phyloP scores from a whole-genome alignment of 2,329 filamentous ascomycete species.

The Alternaria novae-zelandiae region DNA sequence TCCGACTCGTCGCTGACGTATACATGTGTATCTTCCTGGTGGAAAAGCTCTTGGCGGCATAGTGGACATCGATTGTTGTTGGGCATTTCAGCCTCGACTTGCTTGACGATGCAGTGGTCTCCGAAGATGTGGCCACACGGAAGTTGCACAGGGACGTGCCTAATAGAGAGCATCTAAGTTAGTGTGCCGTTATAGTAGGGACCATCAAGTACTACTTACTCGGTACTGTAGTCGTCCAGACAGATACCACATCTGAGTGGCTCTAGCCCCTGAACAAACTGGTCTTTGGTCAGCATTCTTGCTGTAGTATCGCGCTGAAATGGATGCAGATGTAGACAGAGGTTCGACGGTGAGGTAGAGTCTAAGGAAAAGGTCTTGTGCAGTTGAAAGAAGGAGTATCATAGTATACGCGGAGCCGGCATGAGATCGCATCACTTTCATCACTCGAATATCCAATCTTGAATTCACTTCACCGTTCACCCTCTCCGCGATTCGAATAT shows the following conservation, averaged over 20 bases:
- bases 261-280: conserved; percentile 4
- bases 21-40: background rate
- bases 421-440: background rate
- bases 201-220: background rate
- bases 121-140: conserved; percentile 4
- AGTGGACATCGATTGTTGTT: conserved; percentile 1
- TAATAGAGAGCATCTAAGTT: background rate
- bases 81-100: background rate
- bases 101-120: conserved; percentile 1
- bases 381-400: background rate
- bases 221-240: background rate
- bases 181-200: background rate
- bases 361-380: background rate
- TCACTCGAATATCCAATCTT: background rate
- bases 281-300: background rate
- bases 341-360: background rate
- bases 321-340: background rate
- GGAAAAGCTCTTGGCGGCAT: background rate
- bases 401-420: background rate
- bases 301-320: background rate
- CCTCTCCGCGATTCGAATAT: background rate
- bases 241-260: conserved; percentile 3
- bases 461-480: background rate
- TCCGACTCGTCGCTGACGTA: background rate
- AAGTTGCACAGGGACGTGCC: conserved; percentile 1